Evolutionary conservation across 371 early-diverging fungal species (phyloP).

Genomic region (Saksenaea oblongispora): DNA sequence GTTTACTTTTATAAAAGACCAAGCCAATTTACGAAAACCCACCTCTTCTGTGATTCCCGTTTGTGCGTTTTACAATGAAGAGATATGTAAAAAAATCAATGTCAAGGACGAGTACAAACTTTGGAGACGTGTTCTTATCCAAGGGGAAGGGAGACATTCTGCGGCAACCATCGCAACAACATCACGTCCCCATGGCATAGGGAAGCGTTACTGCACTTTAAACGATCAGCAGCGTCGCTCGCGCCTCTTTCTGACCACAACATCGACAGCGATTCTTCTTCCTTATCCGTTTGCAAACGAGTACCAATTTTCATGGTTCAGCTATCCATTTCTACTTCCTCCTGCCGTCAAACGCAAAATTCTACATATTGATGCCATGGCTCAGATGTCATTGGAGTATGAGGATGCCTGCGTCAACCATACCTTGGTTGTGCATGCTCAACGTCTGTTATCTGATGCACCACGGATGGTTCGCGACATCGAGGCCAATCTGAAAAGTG

Average conservation of each 20-base stretch:
- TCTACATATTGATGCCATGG: slow-evolving; percentile 79
- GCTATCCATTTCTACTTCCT: slow-evolving; percentile 74
- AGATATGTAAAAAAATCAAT: slow-evolving; percentile 62
- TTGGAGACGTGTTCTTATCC: slow-evolving; percentile 57
- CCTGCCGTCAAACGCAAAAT: slow-evolving; percentile 77
- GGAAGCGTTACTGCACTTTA: slow-evolving; percentile 21
- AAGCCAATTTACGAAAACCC: slow-evolving; percentile 16
- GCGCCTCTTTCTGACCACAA: slow-evolving; percentile 37
- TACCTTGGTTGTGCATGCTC: slow-evolving; percentile 67
- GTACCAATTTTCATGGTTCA: slow-evolving; percentile 71
- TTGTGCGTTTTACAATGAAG: slow-evolving; percentile 63
- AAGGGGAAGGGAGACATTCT: slow-evolving; percentile 47
- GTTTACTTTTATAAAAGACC: no score
- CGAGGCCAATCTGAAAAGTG: slow-evolving; percentile 44
- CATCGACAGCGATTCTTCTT: slow-evolving; percentile 28
- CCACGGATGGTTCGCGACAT: slow-evolving; percentile 42
- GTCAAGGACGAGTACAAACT: slow-evolving; percentile 80
- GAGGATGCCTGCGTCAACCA: slow-evolving; percentile 85
- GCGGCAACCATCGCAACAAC: slow-evolving; percentile 23
- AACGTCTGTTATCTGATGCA: slow-evolving; percentile 66
- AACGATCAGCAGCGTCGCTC: slow-evolving; percentile 42
- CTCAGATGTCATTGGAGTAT: slow-evolving; percentile 80
- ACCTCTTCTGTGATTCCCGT: slow-evolving; percentile 43
- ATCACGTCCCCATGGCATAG: slow-evolving; percentile 8
- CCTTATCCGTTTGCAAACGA: slow-evolving; percentile 49